Percentiles rank a stretch among this genome's conserved stretches.
Evolutionary conservation across 116 monocot genomes (phyloP).

Genomic region (Papilionanthe hybrid): DNA sequence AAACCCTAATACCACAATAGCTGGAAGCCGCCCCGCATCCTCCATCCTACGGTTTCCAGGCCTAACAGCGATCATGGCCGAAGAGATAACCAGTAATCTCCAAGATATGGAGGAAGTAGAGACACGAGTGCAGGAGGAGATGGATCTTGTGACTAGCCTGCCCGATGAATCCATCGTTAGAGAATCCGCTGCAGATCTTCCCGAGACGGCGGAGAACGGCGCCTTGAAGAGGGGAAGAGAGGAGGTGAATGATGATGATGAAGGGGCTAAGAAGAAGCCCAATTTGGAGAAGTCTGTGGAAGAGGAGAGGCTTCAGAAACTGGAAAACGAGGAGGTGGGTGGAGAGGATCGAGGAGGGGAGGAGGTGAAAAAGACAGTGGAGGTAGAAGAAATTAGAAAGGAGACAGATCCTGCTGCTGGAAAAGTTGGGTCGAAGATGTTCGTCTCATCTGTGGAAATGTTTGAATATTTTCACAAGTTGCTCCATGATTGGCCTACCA

Average conservation of each 20-base stretch:
- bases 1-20: not conserved
- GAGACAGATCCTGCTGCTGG: slow-evolving; percentile 19
- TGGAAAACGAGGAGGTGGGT: slow-evolving; percentile 7
- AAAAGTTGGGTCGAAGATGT: slow-evolving; percentile 69
- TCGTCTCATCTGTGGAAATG: slow-evolving; percentile 63
- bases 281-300: slow-evolving; percentile 40
- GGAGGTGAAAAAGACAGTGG: slow-evolving; percentile 4
- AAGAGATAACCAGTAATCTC: not conserved
- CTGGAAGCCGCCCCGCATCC: not conserved
- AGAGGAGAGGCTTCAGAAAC: slow-evolving; percentile 34
- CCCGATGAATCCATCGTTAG: not conserved
- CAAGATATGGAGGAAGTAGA: slow-evolving; percentile 5
- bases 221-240: slow-evolving; percentile 36
- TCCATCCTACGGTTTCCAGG: not conserved
- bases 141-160: not conserved
- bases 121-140: slow-evolving; percentile 8
- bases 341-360: slow-evolving; percentile 9
- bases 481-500: slow-evolving; percentile 60
- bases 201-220: slow-evolving; percentile 5
- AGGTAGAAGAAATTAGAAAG: not conserved
- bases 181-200: not conserved
- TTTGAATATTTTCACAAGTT: slow-evolving; percentile 79
- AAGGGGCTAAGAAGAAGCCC: slow-evolving; percentile 25
- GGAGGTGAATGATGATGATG: slow-evolving; percentile 19
- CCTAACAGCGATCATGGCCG: slow-evolving; percentile 11